Base-by-base conservation (phyloP, 371 early-diverging fungal species). In the Racocetra persica region DNA sequence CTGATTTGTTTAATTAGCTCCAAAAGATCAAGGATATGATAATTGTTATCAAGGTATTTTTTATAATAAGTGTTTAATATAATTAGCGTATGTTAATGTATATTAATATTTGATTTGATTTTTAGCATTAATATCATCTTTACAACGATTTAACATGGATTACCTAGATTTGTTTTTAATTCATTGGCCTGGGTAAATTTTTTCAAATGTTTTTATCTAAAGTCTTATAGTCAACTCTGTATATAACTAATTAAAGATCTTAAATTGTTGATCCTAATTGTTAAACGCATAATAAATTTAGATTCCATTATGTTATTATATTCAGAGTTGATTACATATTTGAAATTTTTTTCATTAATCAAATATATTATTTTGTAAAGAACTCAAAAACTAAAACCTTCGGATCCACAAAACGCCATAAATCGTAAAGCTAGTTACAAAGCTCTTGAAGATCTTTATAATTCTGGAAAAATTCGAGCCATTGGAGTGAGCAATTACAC, bases 401-500 rank as follows among this genome's bases (percentile, higher is more conserved):
- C 85, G 14, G 83, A 86, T 66, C 85, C 86, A 1, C 81, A 83
- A 28, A 87, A 90, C 79, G 78, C 84, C 8, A 66, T 69, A 57
- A 88, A 90, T 79, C 87, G 94, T 16, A 82, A 76, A 52, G 90
- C 84, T 45, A 89, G 93, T 60, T 95, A 94, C 94, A 84, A 83
- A 41, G 93, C 93, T 0, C 88, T 97, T 67, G 95, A 95, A 82
- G 78, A 80, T 22, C 84, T 91, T 72, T 88, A 93, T 75, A 79
- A 74, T 28, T 89, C 86, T 41, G 90, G 89, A 4, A 85, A 84
- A 45, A 83, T 93, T 16, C 87, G 89, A 4, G 86, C 90, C 1
- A 96, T 98, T 77, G 98, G 98, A 4, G 93, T 97, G 55, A 89
- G 92, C 79, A 98, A 98, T 85, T 96, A 92, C 83, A 91, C 91